Percentiles rank a stretch among this genome's conserved stretches.
Conservation (phyloP, 164 flowering plant genomes). For the Magnolia changhungtana region DNA sequence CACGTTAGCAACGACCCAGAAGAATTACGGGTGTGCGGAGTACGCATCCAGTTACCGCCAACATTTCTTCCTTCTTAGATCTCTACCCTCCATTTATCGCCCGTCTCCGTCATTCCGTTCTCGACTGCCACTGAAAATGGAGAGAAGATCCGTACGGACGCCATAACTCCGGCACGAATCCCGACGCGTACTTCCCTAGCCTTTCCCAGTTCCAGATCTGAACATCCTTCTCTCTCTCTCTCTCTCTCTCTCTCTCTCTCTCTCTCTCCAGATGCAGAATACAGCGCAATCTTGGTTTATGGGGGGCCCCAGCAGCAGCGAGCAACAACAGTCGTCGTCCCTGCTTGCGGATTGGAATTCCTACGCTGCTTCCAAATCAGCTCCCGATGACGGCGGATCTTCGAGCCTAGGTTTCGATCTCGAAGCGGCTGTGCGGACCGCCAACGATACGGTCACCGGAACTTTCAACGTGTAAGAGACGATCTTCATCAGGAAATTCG, state of each 20-base stretch:
- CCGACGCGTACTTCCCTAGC: not conserved
- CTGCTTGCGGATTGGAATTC: constrained; percentile 89
- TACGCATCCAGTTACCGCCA: no score
- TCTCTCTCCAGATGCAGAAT: constrained; percentile 20
- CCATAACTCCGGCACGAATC: not conserved
- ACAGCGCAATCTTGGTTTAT: constrained; percentile 75
- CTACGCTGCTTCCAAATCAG: constrained; percentile 51
- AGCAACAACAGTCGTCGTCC: constrained; percentile 45
- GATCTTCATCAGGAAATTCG: not conserved
- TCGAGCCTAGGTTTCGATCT: constrained; percentile 55
- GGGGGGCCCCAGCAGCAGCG: constrained; percentile 32
- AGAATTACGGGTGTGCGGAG: no score
- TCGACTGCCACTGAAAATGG: not conserved
- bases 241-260: not conserved
- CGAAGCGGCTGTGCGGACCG: constrained; percentile 79
- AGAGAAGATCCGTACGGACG: not conserved
- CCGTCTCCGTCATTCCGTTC: no score
- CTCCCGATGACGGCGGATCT: constrained; percentile 14
- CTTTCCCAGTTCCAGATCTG: not conserved
- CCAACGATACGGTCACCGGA: constrained; percentile 84
- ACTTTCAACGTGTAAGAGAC: constrained; percentile 73
- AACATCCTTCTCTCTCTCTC: not conserved
- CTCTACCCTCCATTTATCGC: no score
- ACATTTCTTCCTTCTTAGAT: no score
- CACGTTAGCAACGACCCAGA: no score